Conservation (phyloP, 1,284 basidiomycete genomes). For the Rhodotorula sp. region DNA sequence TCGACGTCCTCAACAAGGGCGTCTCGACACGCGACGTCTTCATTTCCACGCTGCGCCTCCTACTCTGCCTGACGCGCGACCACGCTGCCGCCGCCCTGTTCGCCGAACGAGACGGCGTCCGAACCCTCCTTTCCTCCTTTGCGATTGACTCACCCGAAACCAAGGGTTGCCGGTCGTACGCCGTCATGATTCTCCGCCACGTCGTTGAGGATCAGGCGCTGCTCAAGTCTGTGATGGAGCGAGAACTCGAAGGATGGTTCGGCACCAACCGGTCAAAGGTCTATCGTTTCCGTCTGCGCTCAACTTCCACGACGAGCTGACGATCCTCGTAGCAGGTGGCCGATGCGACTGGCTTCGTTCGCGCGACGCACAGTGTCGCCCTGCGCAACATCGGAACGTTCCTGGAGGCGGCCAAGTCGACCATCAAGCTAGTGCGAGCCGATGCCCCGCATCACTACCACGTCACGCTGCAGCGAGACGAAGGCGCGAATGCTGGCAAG, state of each 20-base stretch:
- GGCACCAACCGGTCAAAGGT: constrained; percentile 30
- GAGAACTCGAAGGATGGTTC: constrained; percentile 61
- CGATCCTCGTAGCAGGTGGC: constrained; percentile 46
- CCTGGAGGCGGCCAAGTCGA: constrained; percentile 66
- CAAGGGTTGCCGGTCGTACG: constrained; percentile 72
- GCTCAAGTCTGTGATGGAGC: constrained; percentile 71
- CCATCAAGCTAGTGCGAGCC: constrained; percentile 70
- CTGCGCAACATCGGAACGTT: constrained; percentile 78
- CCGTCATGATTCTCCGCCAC: constrained; percentile 85
- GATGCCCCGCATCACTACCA: constrained; percentile 59
- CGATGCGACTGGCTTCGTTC: constrained; percentile 72
- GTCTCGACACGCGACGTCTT: constrained; percentile 72
- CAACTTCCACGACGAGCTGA: not conserved
- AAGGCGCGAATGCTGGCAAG: not conserved
- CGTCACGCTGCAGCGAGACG: constrained; percentile 59
- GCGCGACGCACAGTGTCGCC: constrained; percentile 74
- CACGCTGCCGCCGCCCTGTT: constrained; percentile 62
- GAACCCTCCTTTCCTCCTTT: constrained; percentile 52
- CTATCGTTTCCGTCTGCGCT: not conserved
- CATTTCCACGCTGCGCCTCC: constrained; percentile 71
- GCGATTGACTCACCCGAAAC: constrained; percentile 47
- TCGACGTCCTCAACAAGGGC: constrained; percentile 64
- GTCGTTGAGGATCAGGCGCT: constrained; percentile 73
- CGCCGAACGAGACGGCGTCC: constrained; percentile 63
- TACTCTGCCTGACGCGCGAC: constrained; percentile 77